A percentile compares a stretch with the other conserved stretches of the same genome.
These are phyloP conservation scores for Aspergillus fischeri DNA, from an alignment of 2,329 filamentous ascomycete species.

Conservation along the genomic window DNA sequence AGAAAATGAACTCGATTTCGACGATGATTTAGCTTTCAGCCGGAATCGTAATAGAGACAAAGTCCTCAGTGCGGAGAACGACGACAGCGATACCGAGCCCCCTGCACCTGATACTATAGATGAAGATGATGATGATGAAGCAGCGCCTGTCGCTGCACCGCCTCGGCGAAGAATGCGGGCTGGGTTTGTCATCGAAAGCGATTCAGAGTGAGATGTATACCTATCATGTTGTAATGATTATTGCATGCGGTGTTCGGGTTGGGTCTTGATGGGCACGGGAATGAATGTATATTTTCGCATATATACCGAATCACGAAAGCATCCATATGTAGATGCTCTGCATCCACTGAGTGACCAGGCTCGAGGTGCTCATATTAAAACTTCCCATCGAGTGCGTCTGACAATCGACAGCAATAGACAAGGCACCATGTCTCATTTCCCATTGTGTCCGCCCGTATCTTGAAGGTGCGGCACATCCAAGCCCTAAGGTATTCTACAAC, in stretches of 20 bases:
- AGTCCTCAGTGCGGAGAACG: slow-evolving; percentile 7
- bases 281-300: neutral
- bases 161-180: slow-evolving; percentile 33
- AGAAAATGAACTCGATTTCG: slow-evolving; percentile 31
- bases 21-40: slow-evolving; percentile 31
- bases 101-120: slow-evolving; percentile 6
- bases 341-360: neutral
- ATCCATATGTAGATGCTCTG: neutral
- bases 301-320: neutral
- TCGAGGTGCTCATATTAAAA: neutral
- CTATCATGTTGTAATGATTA: slow-evolving; percentile 16
- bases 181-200: slow-evolving; percentile 42
- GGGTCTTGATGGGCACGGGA: neutral
- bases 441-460: neutral
- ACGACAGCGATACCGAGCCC: neutral
- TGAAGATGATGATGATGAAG: slow-evolving; percentile 30
- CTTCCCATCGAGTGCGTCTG: neutral
- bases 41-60: slow-evolving; percentile 18
- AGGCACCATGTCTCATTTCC: neutral
- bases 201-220: slow-evolving; percentile 33
- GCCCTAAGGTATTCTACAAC: neutral
- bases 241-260: slow-evolving; percentile 24
- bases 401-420: neutral
- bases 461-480: neutral
- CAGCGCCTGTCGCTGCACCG: slow-evolving; percentile 24